Evolutionary conservation across 2,329 filamentous ascomycete genomes (phyloP), one percentile per base, ranked within the genome.

Genomic region (Pestalotiopsis sp.): DNA sequence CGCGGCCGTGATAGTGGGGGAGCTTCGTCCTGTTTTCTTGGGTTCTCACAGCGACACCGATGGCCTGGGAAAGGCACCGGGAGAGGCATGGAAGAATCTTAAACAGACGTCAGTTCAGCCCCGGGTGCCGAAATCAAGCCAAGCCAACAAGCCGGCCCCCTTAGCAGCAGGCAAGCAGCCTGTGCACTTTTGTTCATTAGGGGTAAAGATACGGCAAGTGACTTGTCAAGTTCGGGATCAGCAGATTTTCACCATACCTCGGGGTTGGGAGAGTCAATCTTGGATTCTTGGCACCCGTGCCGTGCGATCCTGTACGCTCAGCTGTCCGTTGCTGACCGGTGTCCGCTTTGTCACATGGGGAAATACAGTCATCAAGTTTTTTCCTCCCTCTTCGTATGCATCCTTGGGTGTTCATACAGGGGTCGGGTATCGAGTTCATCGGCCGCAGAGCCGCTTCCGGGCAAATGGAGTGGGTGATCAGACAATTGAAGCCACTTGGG

Each of bases 71-170:
- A 36, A 62, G 20, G n/a, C 17, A 14, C 38, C n/a, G 27, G n/a
- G 31, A 62, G 27, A 52, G 45, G 45, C 14, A 38, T 17, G 36
- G 14, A 17, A 55, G n/a, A 65, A 55, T 49, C 27, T 65, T 65
- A 65, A 55, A 55, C 63, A 20, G 39, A 65, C 63, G 41, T 65
- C 63, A 65, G 63, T 27, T 55, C 63, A 45, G 63, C 23, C 45
- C 36, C n/a, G 52, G 36, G 20, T 36, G n/a, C 31, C 13, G 14
- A 62, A 13, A 7, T 4, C 31, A n/a, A 20, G 25, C 25, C 31
- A 36, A 20, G 31, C 59, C 31, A 25, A 36, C 31, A 9, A 9
- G 31, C 31, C 31, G 31, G 31, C 45, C 45, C 6, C 45, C 45
- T 14, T 52, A 17, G 45, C 45, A n/a, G 27, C 27, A 27, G 27